phyloP scores from a whole-genome alignment of 768 basidiomycete genomes.

The Boletus eberwhitei region DNA sequence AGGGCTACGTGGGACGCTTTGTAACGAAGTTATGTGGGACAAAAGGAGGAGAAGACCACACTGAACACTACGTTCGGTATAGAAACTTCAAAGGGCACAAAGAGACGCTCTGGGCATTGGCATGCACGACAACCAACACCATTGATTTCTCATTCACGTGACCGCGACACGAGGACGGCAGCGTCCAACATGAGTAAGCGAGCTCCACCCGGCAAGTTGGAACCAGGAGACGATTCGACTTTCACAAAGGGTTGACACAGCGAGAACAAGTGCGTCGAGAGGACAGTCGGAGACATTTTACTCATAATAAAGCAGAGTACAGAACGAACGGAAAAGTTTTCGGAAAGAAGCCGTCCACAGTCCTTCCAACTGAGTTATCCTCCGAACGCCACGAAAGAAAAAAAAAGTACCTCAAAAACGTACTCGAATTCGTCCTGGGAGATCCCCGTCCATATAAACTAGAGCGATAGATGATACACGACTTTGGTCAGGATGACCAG shows the following conservation, averaged over 20 bases:
- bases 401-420: background rate
- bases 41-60: background rate
- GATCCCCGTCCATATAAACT: background rate
- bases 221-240: background rate
- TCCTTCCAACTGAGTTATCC: background rate
- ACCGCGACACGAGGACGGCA: slow-evolving; percentile 21
- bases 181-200: background rate
- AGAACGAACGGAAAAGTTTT: background rate
- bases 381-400: background rate
- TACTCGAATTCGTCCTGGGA: background rate
- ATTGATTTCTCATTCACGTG: slow-evolving; percentile 29
- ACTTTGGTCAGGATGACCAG: background rate
- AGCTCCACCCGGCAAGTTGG: too few relatives aligned
- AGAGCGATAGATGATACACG: background rate
- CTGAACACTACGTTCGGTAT: background rate
- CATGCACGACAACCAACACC: background rate
- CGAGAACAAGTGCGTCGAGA: background rate
- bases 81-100: background rate
- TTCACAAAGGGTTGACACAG: background rate
- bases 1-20: background rate
- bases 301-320: background rate
- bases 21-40: background rate
- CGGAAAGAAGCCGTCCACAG: background rate
- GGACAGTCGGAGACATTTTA: background rate
- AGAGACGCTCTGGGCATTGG: background rate